A percentile compares a stretch with the other conserved stretches of the same genome.
Conservation (phyloP, 176 grass and related monocot genomes). For the Canna indica region DNA sequence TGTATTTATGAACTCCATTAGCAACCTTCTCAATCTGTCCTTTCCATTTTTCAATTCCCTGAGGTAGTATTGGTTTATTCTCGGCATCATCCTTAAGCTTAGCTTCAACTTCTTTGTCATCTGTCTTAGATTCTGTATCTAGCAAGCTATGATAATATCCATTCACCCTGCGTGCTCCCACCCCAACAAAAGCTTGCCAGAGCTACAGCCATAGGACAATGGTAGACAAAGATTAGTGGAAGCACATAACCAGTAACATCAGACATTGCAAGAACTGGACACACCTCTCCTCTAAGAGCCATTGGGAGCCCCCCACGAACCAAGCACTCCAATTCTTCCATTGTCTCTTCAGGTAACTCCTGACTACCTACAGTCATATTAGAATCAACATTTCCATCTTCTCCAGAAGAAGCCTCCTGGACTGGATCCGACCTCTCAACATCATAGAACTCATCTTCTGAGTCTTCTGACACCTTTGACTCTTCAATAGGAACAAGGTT, state of each 20-base stretch:
- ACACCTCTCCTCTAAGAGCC: conserved; percentile 97
- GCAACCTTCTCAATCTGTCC: conserved; percentile 16
- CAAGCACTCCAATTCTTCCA: conserved; percentile 85
- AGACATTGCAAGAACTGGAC: not conserved
- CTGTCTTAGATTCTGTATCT: conserved; percentile 9
- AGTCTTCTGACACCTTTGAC: conserved; percentile 63
- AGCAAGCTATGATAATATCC: conserved; percentile 15
- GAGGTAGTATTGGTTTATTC: not conserved
- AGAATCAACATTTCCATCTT: conserved; percentile 45
- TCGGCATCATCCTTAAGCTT: not conserved
- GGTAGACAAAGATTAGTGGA: not conserved
- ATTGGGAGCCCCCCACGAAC: conserved; percentile 83
- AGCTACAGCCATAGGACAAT: not conserved
- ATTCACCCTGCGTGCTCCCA: conserved; percentile 6
- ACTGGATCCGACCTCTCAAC: conserved; percentile 75
- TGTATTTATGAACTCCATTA: not conserved
- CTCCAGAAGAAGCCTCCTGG: conserved; percentile 50
- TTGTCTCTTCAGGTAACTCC: conserved; percentile 40
- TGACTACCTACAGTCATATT: conserved; percentile 14
- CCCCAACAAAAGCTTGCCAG: conserved; percentile 26
- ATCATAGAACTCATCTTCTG: conserved; percentile 97
- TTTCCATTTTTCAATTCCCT: conserved; percentile 14
- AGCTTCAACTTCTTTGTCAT: conserved; percentile 9
- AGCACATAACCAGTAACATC: not conserved
- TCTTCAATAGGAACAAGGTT: conserved; percentile 40